Evolutionary conservation across 1,284 basidiomycete species (phyloP).

Genomic region (Ustanciosporium gigantosporum): DNA sequence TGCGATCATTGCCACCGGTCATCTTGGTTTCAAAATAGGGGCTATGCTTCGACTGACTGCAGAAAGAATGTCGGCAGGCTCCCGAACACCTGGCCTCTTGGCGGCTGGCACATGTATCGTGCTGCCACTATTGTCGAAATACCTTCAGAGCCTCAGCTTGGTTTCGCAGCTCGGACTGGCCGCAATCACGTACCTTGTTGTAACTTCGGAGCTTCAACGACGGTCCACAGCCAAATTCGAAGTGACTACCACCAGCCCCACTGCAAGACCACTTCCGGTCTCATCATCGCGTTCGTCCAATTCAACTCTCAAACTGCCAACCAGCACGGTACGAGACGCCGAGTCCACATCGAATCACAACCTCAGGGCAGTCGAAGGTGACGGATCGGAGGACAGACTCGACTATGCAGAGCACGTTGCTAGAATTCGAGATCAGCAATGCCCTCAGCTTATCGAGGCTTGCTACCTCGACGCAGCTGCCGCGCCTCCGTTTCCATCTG

Average conservation of each 20-base stretch:
- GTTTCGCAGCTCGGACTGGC: neutral
- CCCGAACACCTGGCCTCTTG: too few species aligned
- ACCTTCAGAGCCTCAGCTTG: neutral
- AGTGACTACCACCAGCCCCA: neutral
- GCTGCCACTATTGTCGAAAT: neutral
- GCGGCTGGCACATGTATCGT: neutral
- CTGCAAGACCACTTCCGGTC: too few species aligned
- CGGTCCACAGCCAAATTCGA: neutral
- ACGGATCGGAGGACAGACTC: neutral
- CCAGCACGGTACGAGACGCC: too few species aligned
- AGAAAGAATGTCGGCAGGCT: too few species aligned
- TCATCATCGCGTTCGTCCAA: too few species aligned
- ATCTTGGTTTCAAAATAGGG: too few species aligned
- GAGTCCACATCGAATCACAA: too few species aligned
- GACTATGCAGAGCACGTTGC: constrained; percentile 7
- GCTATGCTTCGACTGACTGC: too few species aligned
- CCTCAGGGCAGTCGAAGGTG: too few species aligned
- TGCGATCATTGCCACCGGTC: too few species aligned
- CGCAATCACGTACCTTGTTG: neutral
- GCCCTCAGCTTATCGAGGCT: constrained; percentile 22
- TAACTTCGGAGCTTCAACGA: neutral
- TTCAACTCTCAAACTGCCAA: too few species aligned
- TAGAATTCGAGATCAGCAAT: constrained; percentile 10
- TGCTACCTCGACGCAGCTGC: constrained; percentile 59
- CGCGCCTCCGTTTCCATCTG: constrained; percentile 51